phyloP scores from a whole-genome alignment of 78 protist genomes.

The Dictyostelium citrinum region DNA sequence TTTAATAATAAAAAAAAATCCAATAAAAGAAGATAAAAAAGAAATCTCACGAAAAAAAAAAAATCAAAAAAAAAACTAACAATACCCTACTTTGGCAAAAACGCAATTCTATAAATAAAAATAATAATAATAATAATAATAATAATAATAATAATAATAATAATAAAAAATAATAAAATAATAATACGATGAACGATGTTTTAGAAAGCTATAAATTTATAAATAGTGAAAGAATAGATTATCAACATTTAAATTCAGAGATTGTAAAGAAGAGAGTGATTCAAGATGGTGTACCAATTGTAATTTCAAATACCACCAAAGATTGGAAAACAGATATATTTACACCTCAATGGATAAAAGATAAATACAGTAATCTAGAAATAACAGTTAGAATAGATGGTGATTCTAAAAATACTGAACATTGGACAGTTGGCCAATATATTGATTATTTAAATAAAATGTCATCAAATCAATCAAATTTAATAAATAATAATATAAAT shows the following conservation, averaged over 20 bases:
- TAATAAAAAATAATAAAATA: too few relatives aligned
- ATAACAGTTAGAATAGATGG: conserved; percentile 26
- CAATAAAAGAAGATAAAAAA: too few relatives aligned
- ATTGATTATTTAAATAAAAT: conserved; percentile 14
- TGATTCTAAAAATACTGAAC: neutral
- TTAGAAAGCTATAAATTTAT: conserved; percentile 3
- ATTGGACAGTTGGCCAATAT: conserved; percentile 44
- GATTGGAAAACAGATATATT: conserved; percentile 4
- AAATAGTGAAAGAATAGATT: conserved; percentile 2
- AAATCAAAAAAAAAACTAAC: too few relatives aligned
- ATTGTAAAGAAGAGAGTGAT: neutral
- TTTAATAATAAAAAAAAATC: too few relatives aligned
- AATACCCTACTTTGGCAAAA: too few relatives aligned
- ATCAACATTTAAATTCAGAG: neutral
- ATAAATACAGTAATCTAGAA: conserved; percentile 14
- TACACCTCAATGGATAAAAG: conserved; percentile 21
- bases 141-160: too few relatives aligned
- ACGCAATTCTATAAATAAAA: too few relatives aligned
- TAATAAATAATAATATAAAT: neutral
- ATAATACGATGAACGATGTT: neutral
- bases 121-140: too few relatives aligned
- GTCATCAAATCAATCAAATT: neutral
- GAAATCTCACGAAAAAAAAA: neutral
- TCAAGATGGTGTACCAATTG: conserved; percentile 16
- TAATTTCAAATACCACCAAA: conserved; percentile 16